Base-by-base conservation (phyloP, 345 rosid species). In the Pugionium cornutum region DNA sequence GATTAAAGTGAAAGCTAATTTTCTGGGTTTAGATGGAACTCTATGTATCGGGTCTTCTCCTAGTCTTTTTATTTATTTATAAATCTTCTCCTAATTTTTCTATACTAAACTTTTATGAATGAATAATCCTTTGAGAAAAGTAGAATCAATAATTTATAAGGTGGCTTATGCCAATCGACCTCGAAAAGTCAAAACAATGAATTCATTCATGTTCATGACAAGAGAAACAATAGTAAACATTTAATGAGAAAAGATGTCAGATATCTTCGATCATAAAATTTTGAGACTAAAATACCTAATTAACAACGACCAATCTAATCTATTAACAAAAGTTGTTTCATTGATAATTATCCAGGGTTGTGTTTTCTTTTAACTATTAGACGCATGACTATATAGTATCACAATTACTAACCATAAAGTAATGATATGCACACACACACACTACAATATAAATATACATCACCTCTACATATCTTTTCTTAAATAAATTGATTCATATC, bases 101-200 rank as follows among this genome's bases (percentile, higher is more conserved):
- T 27, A 40, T 51, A 42, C 53, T 18, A 18, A 18, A 18, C 18
- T 18, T 18, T 18, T 18, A 58, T 43, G 47, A 42, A 54, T 4
- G 64, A 47, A 2, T 36, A 46, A 39, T 43, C 29, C 29, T 37
- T 26, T 9, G 30, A n/a, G 5, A 7, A 32, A 62, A 7, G 25
- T 25, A 7, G 35, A 46, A 47, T 27, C 31, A 63, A 70, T 63
- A n/a, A 47, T 54, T 53, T 39, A 47, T 7, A 51, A 63, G 75
- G 53, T 34, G 64, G 58, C 62, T 61, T 61, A 46, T 37, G 34
- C 46, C 44, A 45, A 30, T 56, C 28, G 51, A 39, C 69, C 35
- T 70, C 2, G 37, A 18, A 55, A 70, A 70, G 75, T 70, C 36
- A 63, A 63, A 47, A 70, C 11, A 63, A 64, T 63, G 64, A 55